These are phyloP conservation scores for Ceratorhiza oryzae-sativae DNA, from an alignment of 1,284 basidiomycete species.

Conservation along the genomic window DNA sequence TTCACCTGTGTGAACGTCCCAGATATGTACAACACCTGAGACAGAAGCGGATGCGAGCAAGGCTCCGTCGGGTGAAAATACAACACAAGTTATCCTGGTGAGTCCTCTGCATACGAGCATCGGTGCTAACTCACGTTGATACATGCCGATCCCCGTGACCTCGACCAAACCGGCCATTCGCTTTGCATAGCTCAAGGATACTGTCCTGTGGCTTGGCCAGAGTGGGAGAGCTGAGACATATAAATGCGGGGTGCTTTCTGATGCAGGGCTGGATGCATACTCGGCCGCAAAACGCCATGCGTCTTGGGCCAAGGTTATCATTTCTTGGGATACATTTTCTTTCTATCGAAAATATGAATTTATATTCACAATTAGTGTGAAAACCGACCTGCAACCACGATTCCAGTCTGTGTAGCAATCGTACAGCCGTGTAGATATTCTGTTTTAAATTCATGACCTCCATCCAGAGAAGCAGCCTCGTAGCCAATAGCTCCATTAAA, in stretches of 20 bases:
- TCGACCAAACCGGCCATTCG: background rate
- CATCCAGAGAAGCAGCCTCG: constrained; percentile 1
- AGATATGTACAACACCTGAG: background rate
- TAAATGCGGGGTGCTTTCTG: background rate
- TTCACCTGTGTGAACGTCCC: background rate
- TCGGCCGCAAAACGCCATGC: background rate
- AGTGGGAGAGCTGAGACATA: constrained; percentile 8
- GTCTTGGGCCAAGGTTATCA: background rate
- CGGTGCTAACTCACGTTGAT: background rate
- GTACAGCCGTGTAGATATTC: background rate
- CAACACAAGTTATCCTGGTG: no score
- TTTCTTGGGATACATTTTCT: background rate
- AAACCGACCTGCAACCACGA: background rate
- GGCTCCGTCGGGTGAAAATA: constrained; percentile 25
- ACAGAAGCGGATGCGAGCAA: background rate
- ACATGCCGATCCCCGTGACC: background rate
- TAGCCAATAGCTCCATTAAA: background rate
- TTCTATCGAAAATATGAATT: background rate
- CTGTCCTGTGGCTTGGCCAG: background rate
- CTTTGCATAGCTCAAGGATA: background rate
- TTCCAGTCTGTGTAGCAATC: background rate
- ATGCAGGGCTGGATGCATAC: background rate
- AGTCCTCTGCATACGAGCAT: no score
- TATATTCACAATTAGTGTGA: no score
- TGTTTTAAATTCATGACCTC: constrained; percentile 16